Evolutionary conservation across 176 grass and related monocot genomes (phyloP), one percentile per base, ranked within the genome.

Genomic region (Bromus sterilis): DNA sequence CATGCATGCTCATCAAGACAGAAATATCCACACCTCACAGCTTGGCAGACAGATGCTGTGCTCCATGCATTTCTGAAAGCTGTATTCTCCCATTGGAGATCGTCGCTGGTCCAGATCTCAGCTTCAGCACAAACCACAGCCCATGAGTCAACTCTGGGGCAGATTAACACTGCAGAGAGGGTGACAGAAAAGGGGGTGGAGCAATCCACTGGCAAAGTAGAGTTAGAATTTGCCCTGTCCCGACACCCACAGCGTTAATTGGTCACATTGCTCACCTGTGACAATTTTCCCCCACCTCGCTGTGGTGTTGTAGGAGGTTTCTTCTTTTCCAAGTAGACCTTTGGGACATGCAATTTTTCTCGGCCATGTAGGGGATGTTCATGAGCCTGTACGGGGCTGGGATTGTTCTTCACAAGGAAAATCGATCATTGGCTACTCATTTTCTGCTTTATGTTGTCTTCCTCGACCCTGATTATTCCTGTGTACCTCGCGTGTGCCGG

Each of bases 381-480:
- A 21, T 78, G 66, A 33, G 66, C 43, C 64, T 89, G 82, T 71
- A 75, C 76, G n/a, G 61, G 59, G 65, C 49, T 71, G 31, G 71
- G 71, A 65, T 11, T 36, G 72, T 53, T 82, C 11, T 29, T 71
- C 56, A 66, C 35, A 78, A 59, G 78, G 66, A 46, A 82, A 78
- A 74, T 73, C 48, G 44, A 82, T 35, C 30, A 16, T 78, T 48
- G 0, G 8, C 20, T 34, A 57, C 31, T 60, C 29, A 15, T 58
- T 72, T 77, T 71, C 56, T 78, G 34, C 46, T 66, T 70, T 78
- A 43, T 31, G 48, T 73, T 42, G 63, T 18, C 41, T 39, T 77
- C 13, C 39, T 68, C 2, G 31, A 70, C 43, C 37, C 24, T 58
- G 77, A 84, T 37, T 30, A n/a, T n/a, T n/a, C n/a, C n/a, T n/a